phyloP scores from a whole-genome alignment of 2,329 filamentous ascomycete species.

The Aspergillus spinulosporus region DNA sequence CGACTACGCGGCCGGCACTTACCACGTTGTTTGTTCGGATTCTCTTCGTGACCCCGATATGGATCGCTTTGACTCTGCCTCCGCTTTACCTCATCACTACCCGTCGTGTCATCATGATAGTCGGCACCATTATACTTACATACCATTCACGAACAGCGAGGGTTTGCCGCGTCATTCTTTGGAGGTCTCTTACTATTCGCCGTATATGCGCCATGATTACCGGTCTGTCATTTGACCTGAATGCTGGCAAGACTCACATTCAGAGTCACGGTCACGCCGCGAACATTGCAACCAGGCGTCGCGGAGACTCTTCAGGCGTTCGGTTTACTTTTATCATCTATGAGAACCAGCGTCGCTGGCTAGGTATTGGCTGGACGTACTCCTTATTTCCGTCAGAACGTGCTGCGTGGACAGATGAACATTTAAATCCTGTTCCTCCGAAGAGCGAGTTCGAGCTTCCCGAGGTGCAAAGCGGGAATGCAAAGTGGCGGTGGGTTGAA shows the following conservation, averaged over 20 bases:
- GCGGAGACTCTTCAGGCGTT: constrained; percentile 67
- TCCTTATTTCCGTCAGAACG: constrained; percentile 89
- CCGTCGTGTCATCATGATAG: constrained; percentile 75
- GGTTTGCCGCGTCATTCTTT: constrained; percentile 82
- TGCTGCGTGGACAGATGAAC: constrained; percentile 91
- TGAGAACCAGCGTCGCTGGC: constrained; percentile 93
- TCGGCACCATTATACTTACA: constrained; percentile 83
- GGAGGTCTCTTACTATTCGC: constrained; percentile 79
- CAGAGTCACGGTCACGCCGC: constrained; percentile 49
- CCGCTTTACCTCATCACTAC: constrained; percentile 84
- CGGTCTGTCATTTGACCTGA: constrained; percentile 66
- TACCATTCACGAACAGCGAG: constrained; percentile 89
- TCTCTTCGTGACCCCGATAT: constrained; percentile 81
- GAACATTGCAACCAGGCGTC: constrained; percentile 48
- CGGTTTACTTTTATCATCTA: constrained; percentile 96
- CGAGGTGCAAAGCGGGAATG: constrained; percentile 63
- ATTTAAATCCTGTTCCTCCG: constrained; percentile 75
- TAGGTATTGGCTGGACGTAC: constrained; percentile 92
- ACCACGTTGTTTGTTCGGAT: constrained; percentile 89
- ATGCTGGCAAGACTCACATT: constrained; percentile 29
- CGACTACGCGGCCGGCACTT: constrained; percentile 84
- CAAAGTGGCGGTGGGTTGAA: constrained; percentile 77
- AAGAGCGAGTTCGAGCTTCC: constrained; percentile 72
- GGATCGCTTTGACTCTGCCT: constrained; percentile 78
- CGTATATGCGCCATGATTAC: constrained; percentile 71